Evolutionary conservation across 345 rosid genomes (phyloP).

Genomic region (Streptanthus diversifolius): DNA sequence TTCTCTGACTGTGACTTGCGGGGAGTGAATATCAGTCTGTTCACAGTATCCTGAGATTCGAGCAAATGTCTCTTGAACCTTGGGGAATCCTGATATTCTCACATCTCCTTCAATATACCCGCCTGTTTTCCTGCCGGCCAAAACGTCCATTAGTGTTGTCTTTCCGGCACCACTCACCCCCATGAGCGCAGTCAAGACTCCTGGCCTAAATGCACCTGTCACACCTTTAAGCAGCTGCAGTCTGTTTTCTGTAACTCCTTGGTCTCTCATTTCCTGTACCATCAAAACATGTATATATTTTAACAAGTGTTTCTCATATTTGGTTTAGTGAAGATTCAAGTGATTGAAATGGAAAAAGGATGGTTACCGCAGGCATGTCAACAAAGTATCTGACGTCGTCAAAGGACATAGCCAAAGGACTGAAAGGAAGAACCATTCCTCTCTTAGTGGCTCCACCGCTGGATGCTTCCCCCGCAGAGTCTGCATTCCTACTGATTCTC

Average conservation of each 20-base stretch:
- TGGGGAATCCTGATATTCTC: constrained; percentile 73
- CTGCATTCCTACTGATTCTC: constrained; percentile 27
- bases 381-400: constrained; percentile 59
- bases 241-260: constrained; percentile 67
- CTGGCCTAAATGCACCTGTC: constrained; percentile 82
- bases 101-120: constrained; percentile 82
- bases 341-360: neutral
- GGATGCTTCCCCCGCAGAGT: constrained; percentile 32
- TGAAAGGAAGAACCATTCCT: constrained; percentile 81
- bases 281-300: constrained; percentile 1
- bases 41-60: constrained; percentile 46
- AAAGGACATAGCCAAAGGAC: constrained; percentile 74
- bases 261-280: constrained; percentile 75
- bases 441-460: constrained; percentile 38
- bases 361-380: constrained; percentile 64
- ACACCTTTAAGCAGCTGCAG: constrained; percentile 65
- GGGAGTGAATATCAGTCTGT: constrained; percentile 69
- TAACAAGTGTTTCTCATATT: neutral
- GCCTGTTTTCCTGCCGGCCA: constrained; percentile 87
- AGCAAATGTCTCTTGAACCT: constrained; percentile 83
- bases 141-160: constrained; percentile 91
- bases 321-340: neutral
- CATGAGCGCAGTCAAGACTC: constrained; percentile 84
- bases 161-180: constrained; percentile 96
- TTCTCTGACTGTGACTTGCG: constrained; percentile 75